Base-by-base conservation (phyloP, 1,284 basidiomycete genomes). In the Amylostereum chailletii region DNA sequence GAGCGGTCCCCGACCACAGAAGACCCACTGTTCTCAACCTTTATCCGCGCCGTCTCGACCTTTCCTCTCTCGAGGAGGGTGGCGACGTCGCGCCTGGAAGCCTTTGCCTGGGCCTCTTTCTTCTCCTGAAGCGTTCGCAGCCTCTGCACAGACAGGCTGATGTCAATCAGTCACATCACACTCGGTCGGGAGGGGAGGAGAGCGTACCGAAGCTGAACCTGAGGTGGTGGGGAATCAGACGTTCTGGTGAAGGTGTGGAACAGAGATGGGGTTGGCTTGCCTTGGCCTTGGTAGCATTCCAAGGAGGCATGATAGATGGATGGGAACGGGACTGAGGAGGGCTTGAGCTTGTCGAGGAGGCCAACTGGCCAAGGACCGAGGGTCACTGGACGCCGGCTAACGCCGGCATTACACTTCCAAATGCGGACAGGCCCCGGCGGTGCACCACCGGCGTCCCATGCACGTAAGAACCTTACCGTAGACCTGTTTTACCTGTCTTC, bases 121-220 rank as follows among this genome's bases (percentile, higher is more conserved):
- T 97, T 97, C 70, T 94, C 89, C 61, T 95, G 91, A 2, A 96
- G 71, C 34, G 88, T 92, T 47, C 90, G 79, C 47, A 96, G 73
- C 4, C 94, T 83, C 66, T 98, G 94, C 32, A 95, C 86, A 2
- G 93, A 90, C 44, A 97, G 78, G 55, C 90, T 94, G 57, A 31
- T 34, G n/a, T 29, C 37, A 37, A 47, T 38, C 40, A 53, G 42
- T 46, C 47, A 57, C 51, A 50, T 31, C 9, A 46, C 19, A 19
- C 19, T 42, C 30, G 31, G 32, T 8, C 32, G 31, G 1, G 39
- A 34, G 43, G 19, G 40, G 50, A 41, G 47, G 50, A 37, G 41
- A 43, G 53, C 59, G 56, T 69, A 86, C 81, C 81, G 76, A 52
- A 86, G 71, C 62, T 85, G 82, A 46, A 86, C 79, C 83, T 86